Base-by-base conservation (phyloP, 164 flowering plant species). In the Nymphaea colorata region DNA sequence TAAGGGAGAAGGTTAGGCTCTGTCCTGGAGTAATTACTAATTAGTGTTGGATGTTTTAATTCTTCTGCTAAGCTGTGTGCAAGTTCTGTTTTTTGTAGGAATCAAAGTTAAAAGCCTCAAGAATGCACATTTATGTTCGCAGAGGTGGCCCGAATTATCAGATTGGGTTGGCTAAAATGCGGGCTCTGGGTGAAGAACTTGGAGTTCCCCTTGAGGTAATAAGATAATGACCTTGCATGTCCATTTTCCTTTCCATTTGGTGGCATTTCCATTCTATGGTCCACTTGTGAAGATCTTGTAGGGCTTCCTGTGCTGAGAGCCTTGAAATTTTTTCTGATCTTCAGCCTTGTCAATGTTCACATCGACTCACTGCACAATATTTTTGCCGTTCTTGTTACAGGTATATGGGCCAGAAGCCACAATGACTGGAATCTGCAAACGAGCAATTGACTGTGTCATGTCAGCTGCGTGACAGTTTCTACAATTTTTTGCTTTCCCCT, bases 101-200 rank as follows among this genome's bases (percentile, higher is more conserved):
- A 77, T 76, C 97, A 61, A 89, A 89, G 70, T 67, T 86, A 44
- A 88, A 93, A 75, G 97, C 96, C 3, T 77, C 98, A 25, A 83
- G 96, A 80, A 90, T 90, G 97, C 87, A 89, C 72, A 77, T 87
- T 18, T 93, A 78, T 72, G 98, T 93, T 67, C 76, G 98, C 71
- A 86, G 98, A 82, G 98, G 98, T 41, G 98, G 98, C 69, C 98
- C 97, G 8, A 93, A 93, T 71, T 93, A 90, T 75, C 93, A 90
- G 75, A 86, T 79, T 43, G 98, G 98, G 68, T 70, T 93, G 64
- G 83, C 87, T n/a, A 88, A 79, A 76, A 90, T 90, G 98, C 86
- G 98, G n/a, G 76, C 79, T 16, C 73, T 90, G 42, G 98, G 93
- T 42, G 88, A 85, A 69, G 96, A 93, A 70, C 77, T 90, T 5